Percentiles rank a stretch among this genome's conserved stretches.
These are phyloP conservation scores for Kondoa malvinella DNA, from an alignment of 768 basidiomycete genomes.

Conservation along the genomic window DNA sequence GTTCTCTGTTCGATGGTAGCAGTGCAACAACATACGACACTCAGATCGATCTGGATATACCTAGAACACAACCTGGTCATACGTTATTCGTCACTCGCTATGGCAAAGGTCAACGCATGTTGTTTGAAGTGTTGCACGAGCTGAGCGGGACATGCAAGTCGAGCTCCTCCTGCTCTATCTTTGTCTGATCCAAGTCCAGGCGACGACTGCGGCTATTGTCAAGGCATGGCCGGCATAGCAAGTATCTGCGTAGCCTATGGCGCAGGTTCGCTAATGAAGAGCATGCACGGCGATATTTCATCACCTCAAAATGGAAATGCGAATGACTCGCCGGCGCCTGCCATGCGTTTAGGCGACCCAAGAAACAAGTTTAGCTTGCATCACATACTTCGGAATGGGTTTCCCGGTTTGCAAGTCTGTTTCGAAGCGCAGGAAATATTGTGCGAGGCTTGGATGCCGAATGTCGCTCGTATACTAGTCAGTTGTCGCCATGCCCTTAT, in stretches of 20 bases:
- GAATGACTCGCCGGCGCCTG: slow-evolving; percentile 55
- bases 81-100: slow-evolving; percentile 89
- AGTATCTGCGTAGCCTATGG: slow-evolving; percentile 5
- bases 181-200: slow-evolving; percentile 74
- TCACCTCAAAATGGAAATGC: slow-evolving; percentile 12
- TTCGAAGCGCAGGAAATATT: slow-evolving; percentile 90
- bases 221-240: slow-evolving; percentile 57
- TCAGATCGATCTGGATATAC: slow-evolving; percentile 95
- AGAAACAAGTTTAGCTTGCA: slow-evolving; percentile 52
- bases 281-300: slow-evolving; percentile 78
- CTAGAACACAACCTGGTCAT: slow-evolving; percentile 85
- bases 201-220: slow-evolving; percentile 76
- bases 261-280: slow-evolving; percentile 67
- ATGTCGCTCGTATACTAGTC: slow-evolving; percentile 64
- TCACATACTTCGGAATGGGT: slow-evolving; percentile 74
- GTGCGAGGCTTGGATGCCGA: slow-evolving; percentile 72
- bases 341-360: slow-evolving; percentile 73
- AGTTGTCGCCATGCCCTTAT: slow-evolving; percentile 23
- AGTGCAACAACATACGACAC: slow-evolving; percentile 51
- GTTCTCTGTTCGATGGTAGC: no score
- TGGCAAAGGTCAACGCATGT: slow-evolving; percentile 81
- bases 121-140: slow-evolving; percentile 79
- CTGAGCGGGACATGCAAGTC: slow-evolving; percentile 63
- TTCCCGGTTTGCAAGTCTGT: slow-evolving; percentile 85
- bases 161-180: slow-evolving; percentile 82